These are phyloP conservation scores for Cladorrhinum samala DNA, from an alignment of 495 filamentous ascomycete species.

Conservation along the genomic window DNA sequence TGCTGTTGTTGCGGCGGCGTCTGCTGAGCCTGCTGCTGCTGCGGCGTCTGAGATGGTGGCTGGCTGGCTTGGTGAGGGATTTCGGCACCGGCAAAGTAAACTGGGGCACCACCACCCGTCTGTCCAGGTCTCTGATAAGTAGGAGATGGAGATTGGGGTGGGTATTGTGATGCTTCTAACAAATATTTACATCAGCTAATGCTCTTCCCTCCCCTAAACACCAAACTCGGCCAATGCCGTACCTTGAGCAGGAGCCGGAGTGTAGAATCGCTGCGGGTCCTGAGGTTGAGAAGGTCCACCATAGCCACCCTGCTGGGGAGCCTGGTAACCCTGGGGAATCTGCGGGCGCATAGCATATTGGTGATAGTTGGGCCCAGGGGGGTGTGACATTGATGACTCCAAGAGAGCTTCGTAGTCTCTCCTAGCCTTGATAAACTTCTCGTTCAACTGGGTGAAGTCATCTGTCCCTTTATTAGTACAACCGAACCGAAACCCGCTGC, in stretches of 20 bases:
- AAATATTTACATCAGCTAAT: constrained; percentile 24
- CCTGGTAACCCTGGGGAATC: constrained; percentile 54
- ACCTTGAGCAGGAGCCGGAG: constrained; percentile 46
- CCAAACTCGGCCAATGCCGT: constrained; percentile 23
- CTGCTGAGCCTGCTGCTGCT: constrained; percentile 29
- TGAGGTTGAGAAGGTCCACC: constrained; percentile 45
- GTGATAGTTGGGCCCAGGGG: constrained; percentile 57
- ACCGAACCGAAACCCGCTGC: background rate
- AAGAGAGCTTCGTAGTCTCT: constrained; percentile 94
- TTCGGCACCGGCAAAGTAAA: constrained; percentile 43
- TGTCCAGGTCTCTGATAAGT: constrained; percentile 40
- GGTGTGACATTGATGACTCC: constrained; percentile 91
- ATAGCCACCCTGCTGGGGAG: constrained; percentile 21
- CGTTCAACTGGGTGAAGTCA: constrained; percentile 95
- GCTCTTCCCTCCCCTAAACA: constrained; percentile 16
- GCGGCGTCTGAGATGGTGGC: constrained; percentile 26
- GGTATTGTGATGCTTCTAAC: constrained; percentile 35
- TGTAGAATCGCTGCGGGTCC: constrained; percentile 67
- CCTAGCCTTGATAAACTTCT: constrained; percentile 98
- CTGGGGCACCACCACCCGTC: constrained; percentile 31
- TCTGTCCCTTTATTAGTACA: constrained; percentile 46
- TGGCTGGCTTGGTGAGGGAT: constrained; percentile 30
- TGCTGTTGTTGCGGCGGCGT: constrained; percentile 9
- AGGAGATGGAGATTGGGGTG: constrained; percentile 41
- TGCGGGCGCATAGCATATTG: constrained; percentile 63